Base-by-base conservation (phyloP, 176 grass and related monocot genomes). In the Leersia perrieri region DNA sequence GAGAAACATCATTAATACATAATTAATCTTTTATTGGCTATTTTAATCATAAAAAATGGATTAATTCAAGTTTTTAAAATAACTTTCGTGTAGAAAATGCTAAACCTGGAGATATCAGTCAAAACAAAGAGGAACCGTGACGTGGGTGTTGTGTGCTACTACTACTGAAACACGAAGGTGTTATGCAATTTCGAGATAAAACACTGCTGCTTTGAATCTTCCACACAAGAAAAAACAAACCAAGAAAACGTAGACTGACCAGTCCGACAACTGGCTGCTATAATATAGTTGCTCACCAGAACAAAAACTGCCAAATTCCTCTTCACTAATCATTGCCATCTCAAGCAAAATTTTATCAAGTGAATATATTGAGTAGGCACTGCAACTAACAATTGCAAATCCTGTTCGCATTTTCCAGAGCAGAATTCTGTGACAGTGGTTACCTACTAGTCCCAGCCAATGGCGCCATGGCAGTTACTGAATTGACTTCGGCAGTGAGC, bases 381-480 rank as follows among this genome's bases (percentile, higher is more conserved):
- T 44, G 12, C 11, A 79, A 18, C 31, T 20, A 23, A 38, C 68
- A 23, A 30, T 67, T 67, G 60, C 58, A 66, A 72, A 60, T n/a
- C 41, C 68, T 33, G 26, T 40, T 15, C 22, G 53, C 33, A 64
- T 25, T 51, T 51, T 51, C 47, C 47, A 76, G 63, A 27, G 22
- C 3, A 26, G 42, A 32, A 60, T 22, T 73, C 5, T n/a, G 25
- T 31, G 4, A 29, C 57, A 11, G 38, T 34, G 45, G 35, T 38
- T 8, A 20, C n/a, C 8, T 20, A n/a, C n/a, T 60, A 40, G 60
- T 88, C 75, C 60, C 47, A 30, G 20, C 81, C 61, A 84, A 74
- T 68, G 60, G 65, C 28, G 3, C 5, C 2, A 7, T 11, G 63
- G 55, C 23, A 35, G 68, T 13, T 26, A 36, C 33, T 60, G 11